Evolutionary conservation across 202 grass and related monocot species (phyloP).

Genomic region (Musa balbisiana): DNA sequence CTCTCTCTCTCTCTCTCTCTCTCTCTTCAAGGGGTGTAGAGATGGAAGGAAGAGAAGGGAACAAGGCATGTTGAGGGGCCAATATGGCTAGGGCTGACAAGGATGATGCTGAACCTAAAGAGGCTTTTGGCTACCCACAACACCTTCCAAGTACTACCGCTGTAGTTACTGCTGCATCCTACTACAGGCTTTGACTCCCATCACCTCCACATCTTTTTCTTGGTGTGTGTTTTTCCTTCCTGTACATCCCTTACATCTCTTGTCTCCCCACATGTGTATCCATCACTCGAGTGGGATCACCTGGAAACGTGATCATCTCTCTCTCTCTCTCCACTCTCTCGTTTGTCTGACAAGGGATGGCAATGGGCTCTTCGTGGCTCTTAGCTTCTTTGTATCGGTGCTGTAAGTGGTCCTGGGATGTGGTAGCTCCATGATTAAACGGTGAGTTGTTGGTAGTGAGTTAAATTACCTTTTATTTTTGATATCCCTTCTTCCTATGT

Average conservation of each 20-base stretch:
- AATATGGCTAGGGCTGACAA: neutral
- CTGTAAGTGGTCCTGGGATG: slow-evolving; percentile 23
- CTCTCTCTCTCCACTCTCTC: slow-evolving; percentile 1
- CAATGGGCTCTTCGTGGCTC: slow-evolving; percentile 6
- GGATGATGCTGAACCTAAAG: neutral
- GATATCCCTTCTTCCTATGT: neutral
- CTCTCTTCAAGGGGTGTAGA: neutral
- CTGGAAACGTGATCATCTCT: too few relatives aligned
- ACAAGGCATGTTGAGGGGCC: neutral
- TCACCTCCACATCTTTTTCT: too few relatives aligned
- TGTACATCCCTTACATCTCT: neutral
- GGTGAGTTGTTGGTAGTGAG: neutral
- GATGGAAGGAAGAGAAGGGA: slow-evolving; percentile 1
- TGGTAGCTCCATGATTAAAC: slow-evolving; percentile 30
- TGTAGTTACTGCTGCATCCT: neutral
- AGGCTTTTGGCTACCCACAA: too few relatives aligned
- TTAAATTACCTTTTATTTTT: neutral
- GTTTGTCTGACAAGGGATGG: neutral
- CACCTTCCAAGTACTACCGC: too few relatives aligned
- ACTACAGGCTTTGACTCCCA: neutral
- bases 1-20: too few relatives aligned
- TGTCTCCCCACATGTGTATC: neutral
- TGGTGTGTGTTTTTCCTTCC: neutral
- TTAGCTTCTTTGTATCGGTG: slow-evolving; percentile 21
- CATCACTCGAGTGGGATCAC: too few relatives aligned